phyloP scores from a whole-genome alignment of 2,329 filamentous ascomycete genomes.

The Penicillium sp. region DNA sequence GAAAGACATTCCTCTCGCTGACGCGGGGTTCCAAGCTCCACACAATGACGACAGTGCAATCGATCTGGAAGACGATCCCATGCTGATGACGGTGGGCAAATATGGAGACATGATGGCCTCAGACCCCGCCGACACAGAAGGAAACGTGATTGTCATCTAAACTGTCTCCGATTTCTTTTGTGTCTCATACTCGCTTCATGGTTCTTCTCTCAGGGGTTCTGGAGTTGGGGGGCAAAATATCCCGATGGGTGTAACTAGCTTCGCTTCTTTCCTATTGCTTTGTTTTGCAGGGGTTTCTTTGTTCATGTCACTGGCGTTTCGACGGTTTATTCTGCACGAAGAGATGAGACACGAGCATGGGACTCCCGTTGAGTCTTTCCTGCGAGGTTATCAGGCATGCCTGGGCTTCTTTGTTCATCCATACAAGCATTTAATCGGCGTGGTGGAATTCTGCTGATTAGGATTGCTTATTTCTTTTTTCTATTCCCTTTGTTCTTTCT shows the following conservation, averaged over 20 bases:
- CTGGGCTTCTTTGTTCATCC: constrained; percentile 16
- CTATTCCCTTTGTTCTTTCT: constrained; percentile 4
- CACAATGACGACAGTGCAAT: constrained; percentile 71
- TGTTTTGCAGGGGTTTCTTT: constrained; percentile 19
- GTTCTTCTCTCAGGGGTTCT: constrained; percentile 17
- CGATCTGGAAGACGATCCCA: constrained; percentile 55
- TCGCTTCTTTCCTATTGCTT: constrained; percentile 23
- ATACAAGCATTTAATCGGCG: constrained; percentile 28
- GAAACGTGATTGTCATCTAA: constrained; percentile 48
- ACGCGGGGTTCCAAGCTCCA: constrained; percentile 34
- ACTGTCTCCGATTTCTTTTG: constrained; percentile 16
- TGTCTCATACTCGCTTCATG: not conserved
- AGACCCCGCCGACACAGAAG: constrained; percentile 46
- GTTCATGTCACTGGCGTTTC: constrained; percentile 16
- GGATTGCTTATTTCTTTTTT: constrained; percentile 13
- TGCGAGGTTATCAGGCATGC: constrained; percentile 7
- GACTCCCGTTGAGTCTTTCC: constrained; percentile 16
- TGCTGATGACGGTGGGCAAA: constrained; percentile 43
- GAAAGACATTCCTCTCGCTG: constrained; percentile 49
- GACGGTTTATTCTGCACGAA: constrained; percentile 23
- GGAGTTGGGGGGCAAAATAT: constrained; percentile 37
- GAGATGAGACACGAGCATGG: constrained; percentile 28
- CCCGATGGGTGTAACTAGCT: constrained; percentile 21
- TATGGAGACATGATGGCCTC: constrained; percentile 48
- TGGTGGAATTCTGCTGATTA: constrained; percentile 12